Evolutionary conservation across 257 asterid genomes (phyloP), one percentile per base, ranked within the genome.

Genomic region (Anisodus acutangulus): DNA sequence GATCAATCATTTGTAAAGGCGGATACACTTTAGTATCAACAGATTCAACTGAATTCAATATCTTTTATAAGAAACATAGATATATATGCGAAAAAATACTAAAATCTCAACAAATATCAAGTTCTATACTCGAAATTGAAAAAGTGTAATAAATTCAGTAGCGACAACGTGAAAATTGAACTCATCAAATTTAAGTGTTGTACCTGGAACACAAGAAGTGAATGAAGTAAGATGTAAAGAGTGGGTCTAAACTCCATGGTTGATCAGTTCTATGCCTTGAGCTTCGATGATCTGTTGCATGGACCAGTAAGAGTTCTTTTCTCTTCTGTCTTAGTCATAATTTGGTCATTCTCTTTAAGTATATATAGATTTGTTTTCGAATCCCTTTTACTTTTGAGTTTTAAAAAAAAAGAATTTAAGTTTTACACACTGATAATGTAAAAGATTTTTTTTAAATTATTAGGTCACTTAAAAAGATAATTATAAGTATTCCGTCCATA

Each of bases 191-290:
- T 76, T 53, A 76, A 76, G 26, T 76, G 13, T 1, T 1, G 1
- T 57, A 86, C 88, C 88, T 35, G 63, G 2, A 47, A 78, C 9
- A 83, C 15, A 64, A 83, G 43, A 39, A 83, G 15, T 9, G 88
- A 84, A 63, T 17, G 82, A 17, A 86, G 51, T 79, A 83, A 22
- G 82, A 86, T 43, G 74, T n/a, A 9, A 15, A 39, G 66, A 35
- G 78, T 53, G 9, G 66, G 10, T 83, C 71, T 71, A 59, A 78
- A 47, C 16, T 66, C n/a, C 88, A 82, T 82, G 47, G 26, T 64
- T 82, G 79, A 47, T 82, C 17, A 10, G 5, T 58, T 63, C 22
- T 37, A 16, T 49, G 64, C 5, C 15, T 68, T 11, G 64, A 6
- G 3, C 19, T 49, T 17, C 10, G 80, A 5, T 74, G 59, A 47